These are phyloP conservation scores for Fusarium anguioides DNA, from an alignment of 2,329 filamentous ascomycete species.

Conservation along the genomic window DNA sequence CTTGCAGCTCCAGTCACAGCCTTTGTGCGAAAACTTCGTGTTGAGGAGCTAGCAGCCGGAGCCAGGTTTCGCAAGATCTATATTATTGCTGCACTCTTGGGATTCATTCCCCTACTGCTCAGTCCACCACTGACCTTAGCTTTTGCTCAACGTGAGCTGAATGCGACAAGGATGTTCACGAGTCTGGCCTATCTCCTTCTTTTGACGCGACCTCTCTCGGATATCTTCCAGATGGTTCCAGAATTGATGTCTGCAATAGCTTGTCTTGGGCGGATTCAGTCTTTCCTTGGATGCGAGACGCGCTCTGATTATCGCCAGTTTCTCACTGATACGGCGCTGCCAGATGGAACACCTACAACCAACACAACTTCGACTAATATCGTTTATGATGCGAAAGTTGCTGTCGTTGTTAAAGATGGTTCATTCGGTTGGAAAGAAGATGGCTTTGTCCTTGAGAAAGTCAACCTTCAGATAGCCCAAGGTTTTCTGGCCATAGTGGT, in stretches of 20 bases:
- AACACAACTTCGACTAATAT: background rate
- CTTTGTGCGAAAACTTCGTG: constrained; percentile 44
- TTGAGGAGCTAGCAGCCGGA: constrained; percentile 45
- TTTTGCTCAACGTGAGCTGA: constrained; percentile 39
- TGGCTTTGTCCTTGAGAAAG: constrained; percentile 24
- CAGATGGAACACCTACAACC: background rate
- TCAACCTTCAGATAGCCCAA: constrained; percentile 24
- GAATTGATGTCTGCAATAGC: constrained; percentile 5
- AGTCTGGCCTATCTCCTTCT: constrained; percentile 20
- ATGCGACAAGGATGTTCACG: constrained; percentile 47
- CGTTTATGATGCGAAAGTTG: background rate
- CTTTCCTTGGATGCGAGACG: background rate
- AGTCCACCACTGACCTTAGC: constrained; percentile 50
- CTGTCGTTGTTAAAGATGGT: background rate
- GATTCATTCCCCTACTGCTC: constrained; percentile 51
- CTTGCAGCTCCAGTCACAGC: constrained; percentile 43
- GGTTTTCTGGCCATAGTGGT: constrained; percentile 49
- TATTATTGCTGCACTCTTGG: constrained; percentile 41
- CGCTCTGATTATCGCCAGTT: background rate
- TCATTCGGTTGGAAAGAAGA: constrained; percentile 42
- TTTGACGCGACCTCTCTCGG: background rate
- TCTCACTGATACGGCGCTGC: background rate
- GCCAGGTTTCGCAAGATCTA: constrained; percentile 42
- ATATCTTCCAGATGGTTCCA: background rate
- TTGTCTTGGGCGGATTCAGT: background rate